A percentile compares a stretch with the other conserved stretches of the same genome.
Conservation (phyloP, 306 rosid genomes). For the Canavalia ensiformis region DNA sequence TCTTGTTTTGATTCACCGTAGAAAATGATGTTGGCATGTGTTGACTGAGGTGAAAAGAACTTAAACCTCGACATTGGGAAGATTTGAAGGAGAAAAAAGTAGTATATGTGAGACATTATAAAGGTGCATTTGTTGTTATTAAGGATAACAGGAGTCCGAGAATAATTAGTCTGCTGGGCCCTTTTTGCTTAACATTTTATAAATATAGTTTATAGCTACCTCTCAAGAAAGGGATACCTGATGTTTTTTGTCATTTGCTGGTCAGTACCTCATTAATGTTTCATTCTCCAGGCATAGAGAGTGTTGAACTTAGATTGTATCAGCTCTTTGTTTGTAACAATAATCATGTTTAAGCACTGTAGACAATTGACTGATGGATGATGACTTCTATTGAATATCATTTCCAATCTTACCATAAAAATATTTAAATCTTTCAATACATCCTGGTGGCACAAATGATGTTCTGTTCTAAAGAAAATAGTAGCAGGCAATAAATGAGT, state of each 20-base stretch:
- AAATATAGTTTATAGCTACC: conserved; percentile 13
- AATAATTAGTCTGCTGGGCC: not conserved
- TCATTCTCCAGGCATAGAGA: conserved; percentile 11
- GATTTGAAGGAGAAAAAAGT: not conserved
- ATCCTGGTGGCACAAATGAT: conserved; percentile 20
- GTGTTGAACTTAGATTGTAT: conserved; percentile 17
- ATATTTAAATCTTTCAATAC: conserved; percentile 27
- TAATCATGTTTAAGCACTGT: conserved; percentile 36
- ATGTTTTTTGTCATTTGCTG: conserved; percentile 19
- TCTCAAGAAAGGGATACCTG: conserved; percentile 25
- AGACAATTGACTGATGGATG: conserved; percentile 27
- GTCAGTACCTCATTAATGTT: conserved; percentile 10
- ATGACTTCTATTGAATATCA: conserved; percentile 18
- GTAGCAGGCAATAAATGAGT: not conserved
- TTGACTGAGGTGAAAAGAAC: conserved; percentile 13
- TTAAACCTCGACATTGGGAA: conserved; percentile 6
- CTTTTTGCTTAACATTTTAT: conserved; percentile 10
- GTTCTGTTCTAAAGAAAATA: conserved; percentile 19
- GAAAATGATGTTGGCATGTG: conserved; percentile 1
- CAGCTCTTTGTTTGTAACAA: conserved; percentile 31
- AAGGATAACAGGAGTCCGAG: conserved; percentile 9
- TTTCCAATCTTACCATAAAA: conserved; percentile 13
- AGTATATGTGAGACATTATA: not conserved
- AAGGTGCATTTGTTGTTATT: not conserved
- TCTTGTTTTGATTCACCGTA: conserved; percentile 1